phyloP scores from a whole-genome alignment of 768 basidiomycete genomes.

The Agaricus sinodeliciosus region DNA sequence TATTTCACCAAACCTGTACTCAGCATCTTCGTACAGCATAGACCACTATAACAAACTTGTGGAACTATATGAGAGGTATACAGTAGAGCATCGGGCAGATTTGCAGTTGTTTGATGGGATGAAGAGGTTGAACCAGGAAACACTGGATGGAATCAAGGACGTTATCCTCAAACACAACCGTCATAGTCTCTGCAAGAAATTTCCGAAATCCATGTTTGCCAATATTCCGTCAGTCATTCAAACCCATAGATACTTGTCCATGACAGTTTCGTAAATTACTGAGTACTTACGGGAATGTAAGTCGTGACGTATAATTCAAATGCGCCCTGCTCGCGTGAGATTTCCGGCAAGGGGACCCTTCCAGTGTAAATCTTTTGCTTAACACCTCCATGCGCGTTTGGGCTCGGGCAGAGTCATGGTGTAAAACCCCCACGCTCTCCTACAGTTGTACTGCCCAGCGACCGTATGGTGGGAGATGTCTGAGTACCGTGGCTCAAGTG shows the following conservation, averaged over 20 bases:
- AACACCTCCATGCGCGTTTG: slow-evolving; percentile 7
- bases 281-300: background rate
- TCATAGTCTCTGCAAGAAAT: slow-evolving; percentile 39
- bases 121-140: slow-evolving; percentile 30
- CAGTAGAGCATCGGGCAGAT: slow-evolving; percentile 32
- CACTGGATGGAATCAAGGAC: slow-evolving; percentile 26
- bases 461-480: slow-evolving; percentile 2
- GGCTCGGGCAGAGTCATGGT: slow-evolving; percentile 8
- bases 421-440: slow-evolving; percentile 1
- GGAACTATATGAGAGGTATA: slow-evolving; percentile 49
- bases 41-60: slow-evolving; percentile 47
- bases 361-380: background rate
- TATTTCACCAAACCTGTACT: background rate
- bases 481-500: background rate
- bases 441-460: background rate
- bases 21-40: slow-evolving; percentile 26
- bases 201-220: slow-evolving; percentile 38
- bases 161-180: slow-evolving; percentile 44
- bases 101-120: slow-evolving; percentile 35
- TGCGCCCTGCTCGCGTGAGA: slow-evolving; percentile 1
- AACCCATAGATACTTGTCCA: slow-evolving; percentile 2
- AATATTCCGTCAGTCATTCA: slow-evolving; percentile 19
- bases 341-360: background rate
- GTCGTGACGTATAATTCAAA: background rate
- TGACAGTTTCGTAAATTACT: background rate